Evolutionary conservation across 352 stramenopile genomes (phyloP).

Genomic region (Pilasporangium apinafurcum): DNA sequence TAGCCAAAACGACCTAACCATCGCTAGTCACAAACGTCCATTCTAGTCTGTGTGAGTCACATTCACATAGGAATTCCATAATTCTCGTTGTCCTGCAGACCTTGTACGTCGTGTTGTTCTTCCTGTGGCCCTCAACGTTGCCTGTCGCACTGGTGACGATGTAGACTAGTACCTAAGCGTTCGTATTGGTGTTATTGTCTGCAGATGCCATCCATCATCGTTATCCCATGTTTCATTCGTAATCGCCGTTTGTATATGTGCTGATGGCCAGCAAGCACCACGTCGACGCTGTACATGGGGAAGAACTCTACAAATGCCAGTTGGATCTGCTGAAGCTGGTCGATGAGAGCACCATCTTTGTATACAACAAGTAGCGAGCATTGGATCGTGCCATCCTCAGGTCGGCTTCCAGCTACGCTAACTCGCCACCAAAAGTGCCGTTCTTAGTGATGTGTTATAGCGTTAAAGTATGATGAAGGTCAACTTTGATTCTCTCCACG

Average conservation of each 20-base stretch:
- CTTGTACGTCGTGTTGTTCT: slow-evolving; percentile 19
- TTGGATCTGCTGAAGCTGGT: no score
- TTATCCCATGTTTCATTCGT: slow-evolving; percentile 10
- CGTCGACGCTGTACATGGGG: slow-evolving; percentile 36
- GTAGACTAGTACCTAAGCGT: slow-evolving; percentile 26
- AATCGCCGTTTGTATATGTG: slow-evolving; percentile 29
- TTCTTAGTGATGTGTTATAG: no score
- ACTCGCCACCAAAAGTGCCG: no score
- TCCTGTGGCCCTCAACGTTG: slow-evolving; percentile 11
- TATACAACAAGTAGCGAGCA: no score
- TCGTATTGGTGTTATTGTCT: slow-evolving; percentile 18
- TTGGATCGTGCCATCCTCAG: no score
- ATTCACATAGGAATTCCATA: slow-evolving; percentile 23
- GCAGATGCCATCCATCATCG: slow-evolving; percentile 17
- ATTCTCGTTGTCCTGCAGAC: slow-evolving; percentile 16
- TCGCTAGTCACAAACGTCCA: slow-evolving; percentile 28
- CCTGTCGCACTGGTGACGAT: slow-evolving; percentile 23
- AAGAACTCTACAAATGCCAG: slow-evolving; percentile 33
- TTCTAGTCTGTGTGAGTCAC: slow-evolving; percentile 19
- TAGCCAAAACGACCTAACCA: slow-evolving; percentile 16
- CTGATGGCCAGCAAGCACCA: slow-evolving; percentile 27
- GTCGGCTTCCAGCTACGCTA: no score
- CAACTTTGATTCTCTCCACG: no score
- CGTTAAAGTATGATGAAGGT: no score
- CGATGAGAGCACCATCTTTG: no score